phyloP scores from a whole-genome alignment of 192 early-diverging fungal species.

The Coemansia sp. region DNA sequence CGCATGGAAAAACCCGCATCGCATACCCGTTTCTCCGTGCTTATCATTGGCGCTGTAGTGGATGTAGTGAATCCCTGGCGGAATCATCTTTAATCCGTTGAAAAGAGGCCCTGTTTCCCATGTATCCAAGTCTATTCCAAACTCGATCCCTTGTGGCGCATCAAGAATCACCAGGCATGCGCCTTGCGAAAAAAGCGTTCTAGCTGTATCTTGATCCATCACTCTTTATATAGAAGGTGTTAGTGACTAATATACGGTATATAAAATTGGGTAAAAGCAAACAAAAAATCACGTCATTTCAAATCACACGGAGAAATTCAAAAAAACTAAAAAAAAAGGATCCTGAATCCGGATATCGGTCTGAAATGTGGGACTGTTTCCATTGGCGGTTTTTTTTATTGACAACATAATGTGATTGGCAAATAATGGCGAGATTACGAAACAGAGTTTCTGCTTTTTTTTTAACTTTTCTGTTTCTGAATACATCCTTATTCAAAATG shows the following conservation, averaged over 20 bases:
- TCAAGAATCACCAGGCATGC: conserved; percentile 81
- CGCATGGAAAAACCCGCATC: conserved; percentile 75
- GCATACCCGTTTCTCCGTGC: conserved; percentile 47
- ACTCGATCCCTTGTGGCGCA: conserved; percentile 75
- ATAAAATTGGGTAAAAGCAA: too few species aligned
- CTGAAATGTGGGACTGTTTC: conserved; percentile 3
- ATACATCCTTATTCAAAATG: too few species aligned
- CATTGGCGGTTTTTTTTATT: not conserved
- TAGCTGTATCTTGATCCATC: conserved; percentile 86
- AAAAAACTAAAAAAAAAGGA: not conserved
- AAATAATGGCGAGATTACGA: not conserved
- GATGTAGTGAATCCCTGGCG: conserved; percentile 91
- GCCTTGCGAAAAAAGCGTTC: conserved; percentile 71
- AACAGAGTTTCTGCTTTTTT: not conserved
- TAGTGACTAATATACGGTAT: too few species aligned
- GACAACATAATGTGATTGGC: too few species aligned
- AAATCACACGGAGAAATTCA: not conserved
- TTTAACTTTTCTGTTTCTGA: too few species aligned
- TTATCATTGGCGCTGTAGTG: conserved; percentile 68
- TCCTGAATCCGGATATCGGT: not conserved
- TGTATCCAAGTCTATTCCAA: conserved; percentile 88
- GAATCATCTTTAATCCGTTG: conserved; percentile 90
- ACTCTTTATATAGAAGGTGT: not conserved
- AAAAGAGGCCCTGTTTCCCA: conserved; percentile 92
- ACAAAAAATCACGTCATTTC: not conserved